Evolutionary conservation across 75 land plant species (phyloP).

Genomic region (Cupressus sempervirens): DNA sequence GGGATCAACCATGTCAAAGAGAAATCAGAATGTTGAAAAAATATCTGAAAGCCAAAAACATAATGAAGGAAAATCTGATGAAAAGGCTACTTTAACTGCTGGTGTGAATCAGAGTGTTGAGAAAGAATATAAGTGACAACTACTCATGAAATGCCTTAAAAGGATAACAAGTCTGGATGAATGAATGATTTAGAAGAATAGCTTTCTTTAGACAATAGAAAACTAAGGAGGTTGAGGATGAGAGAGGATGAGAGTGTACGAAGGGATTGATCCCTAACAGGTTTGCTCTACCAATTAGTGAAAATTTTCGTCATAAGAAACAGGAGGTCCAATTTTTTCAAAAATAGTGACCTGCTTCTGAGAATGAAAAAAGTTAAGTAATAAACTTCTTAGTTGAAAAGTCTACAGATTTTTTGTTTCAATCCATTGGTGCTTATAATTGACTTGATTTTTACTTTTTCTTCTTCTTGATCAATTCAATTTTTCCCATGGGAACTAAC

Average conservation of each 20-base stretch:
- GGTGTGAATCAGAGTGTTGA: background rate
- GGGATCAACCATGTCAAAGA: background rate
- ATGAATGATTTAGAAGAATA: background rate
- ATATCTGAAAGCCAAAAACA: background rate
- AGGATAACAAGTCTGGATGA: background rate
- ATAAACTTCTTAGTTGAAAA: too few species aligned
- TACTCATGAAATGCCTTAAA: background rate
- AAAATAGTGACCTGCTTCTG: background rate
- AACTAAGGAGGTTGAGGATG: background rate
- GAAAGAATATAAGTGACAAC: background rate
- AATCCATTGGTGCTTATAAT: background rate
- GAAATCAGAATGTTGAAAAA: background rate
- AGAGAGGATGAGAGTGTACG: background rate
- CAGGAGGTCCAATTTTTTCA: background rate
- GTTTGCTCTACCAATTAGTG: background rate
- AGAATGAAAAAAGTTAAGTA: background rate
- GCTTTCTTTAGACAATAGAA: background rate
- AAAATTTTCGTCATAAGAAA: background rate
- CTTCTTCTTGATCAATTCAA: background rate
- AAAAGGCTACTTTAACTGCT: background rate
- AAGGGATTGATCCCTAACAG: background rate
- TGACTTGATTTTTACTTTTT: background rate
- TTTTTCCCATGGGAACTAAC: slow-evolving; percentile 14
- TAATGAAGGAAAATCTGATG: background rate
- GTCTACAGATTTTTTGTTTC: too few species aligned